These are phyloP conservation scores for Penicillium sp. DNA, from an alignment of 2,329 filamentous ascomycete species.

Conservation along the genomic window DNA sequence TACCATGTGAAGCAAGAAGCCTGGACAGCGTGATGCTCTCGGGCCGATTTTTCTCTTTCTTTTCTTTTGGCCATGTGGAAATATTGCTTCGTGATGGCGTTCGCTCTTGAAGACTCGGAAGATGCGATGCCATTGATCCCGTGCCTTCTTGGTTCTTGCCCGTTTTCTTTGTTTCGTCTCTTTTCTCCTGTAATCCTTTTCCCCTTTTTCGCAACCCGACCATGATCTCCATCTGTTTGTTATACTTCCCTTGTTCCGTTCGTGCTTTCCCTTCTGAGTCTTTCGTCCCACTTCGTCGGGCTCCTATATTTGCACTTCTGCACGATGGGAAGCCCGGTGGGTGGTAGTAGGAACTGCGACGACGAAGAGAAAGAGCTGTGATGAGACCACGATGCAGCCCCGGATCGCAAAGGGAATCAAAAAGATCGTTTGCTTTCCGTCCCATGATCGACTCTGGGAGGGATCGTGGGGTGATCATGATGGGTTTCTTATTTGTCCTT, in stretches of 20 bases:
- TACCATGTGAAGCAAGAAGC: slow-evolving; percentile 29
- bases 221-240: no score
- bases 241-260: slow-evolving; percentile 9
- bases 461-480: slow-evolving; percentile 14
- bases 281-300: slow-evolving; percentile 8
- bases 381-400: slow-evolving; percentile 15
- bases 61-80: slow-evolving; percentile 21
- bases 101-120: slow-evolving; percentile 34
- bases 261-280: slow-evolving; percentile 13
- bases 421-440: slow-evolving; percentile 5
- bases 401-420: slow-evolving; percentile 4
- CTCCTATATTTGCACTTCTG: slow-evolving; percentile 9
- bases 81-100: slow-evolving; percentile 37
- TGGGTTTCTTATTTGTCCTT: slow-evolving; percentile 13
- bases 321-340: slow-evolving; percentile 3
- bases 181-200: slow-evolving; percentile 17
- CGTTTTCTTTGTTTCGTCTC: slow-evolving; percentile 15
- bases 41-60: slow-evolving; percentile 25
- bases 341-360: slow-evolving; percentile 15
- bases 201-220: slow-evolving; percentile 1
- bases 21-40: slow-evolving; percentile 14
- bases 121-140: slow-evolving; percentile 29
- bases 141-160: slow-evolving; percentile 8
- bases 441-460: slow-evolving; percentile 6
- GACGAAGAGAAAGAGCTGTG: slow-evolving; percentile 14